phyloP scores from a whole-genome alignment of 1,139 yeast species.

The Yamadazyma dushanensis region DNA sequence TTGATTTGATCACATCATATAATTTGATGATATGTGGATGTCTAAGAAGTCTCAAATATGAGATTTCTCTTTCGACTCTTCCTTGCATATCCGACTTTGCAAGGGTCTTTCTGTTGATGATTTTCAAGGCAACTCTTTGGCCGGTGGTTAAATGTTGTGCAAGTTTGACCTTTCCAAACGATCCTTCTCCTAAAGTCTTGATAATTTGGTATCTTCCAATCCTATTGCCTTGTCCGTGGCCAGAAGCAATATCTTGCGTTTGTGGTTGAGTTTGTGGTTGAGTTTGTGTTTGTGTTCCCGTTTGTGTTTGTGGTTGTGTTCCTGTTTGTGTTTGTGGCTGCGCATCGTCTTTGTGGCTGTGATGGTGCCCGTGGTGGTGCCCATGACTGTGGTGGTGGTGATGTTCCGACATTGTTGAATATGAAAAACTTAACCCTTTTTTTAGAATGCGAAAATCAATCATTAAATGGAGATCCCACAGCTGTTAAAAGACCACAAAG shows the following conservation, averaged over 20 bases:
- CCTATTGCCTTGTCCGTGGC: conserved; percentile 34
- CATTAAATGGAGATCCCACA: conserved; percentile 10
- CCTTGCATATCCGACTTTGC: conserved; percentile 99
- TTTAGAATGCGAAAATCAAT: background rate
- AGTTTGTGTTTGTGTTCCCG: conserved; percentile 2
- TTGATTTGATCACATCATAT: conserved; percentile 93
- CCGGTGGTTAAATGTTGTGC: conserved; percentile 94
- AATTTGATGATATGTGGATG: conserved; percentile 97
- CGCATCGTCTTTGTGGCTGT: conserved; percentile 7
- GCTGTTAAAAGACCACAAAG: conserved; percentile 22
- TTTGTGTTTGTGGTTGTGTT: conserved; percentile 4
- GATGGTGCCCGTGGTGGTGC: conserved; percentile 11
- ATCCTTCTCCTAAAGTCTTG: conserved; percentile 94
- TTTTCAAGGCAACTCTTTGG: conserved; percentile 90
- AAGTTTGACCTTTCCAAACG: conserved; percentile 94
- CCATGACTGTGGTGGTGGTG: conserved; percentile 7
- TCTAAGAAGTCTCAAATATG: conserved; percentile 81
- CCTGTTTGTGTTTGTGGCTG: background rate
- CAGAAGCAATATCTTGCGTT: too few species aligned
- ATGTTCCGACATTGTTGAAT: conserved; percentile 2
- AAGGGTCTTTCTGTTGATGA: conserved; percentile 88
- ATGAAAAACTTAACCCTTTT: conserved; percentile 1
- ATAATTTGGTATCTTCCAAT: conserved; percentile 94
- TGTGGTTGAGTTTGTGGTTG: conserved; percentile 8
- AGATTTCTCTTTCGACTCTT: conserved; percentile 90